A percentile compares a stretch with the other conserved stretches of the same genome.
phyloP scores from a whole-genome alignment of 352 stramenopile genomes.

The Thalassiosira ordinaria region DNA sequence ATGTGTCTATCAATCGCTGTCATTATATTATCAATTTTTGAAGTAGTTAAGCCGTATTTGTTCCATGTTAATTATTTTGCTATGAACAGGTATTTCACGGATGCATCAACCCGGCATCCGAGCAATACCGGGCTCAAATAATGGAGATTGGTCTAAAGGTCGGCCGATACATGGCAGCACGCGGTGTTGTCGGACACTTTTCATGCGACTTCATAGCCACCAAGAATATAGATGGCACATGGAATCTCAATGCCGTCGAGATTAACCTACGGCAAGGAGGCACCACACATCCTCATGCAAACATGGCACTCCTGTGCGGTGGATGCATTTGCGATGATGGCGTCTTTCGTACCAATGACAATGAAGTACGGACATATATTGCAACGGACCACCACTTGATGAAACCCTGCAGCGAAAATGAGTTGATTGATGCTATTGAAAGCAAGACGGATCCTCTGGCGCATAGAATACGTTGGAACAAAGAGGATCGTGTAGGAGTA shows the following conservation, averaged over 20 bases:
- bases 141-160: slow-evolving; percentile 36
- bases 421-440: slow-evolving; percentile 34
- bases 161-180: slow-evolving; percentile 27
- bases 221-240: slow-evolving; percentile 12
- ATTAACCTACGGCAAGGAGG: slow-evolving; percentile 48
- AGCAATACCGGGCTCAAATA: slow-evolving; percentile 26
- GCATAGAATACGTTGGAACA: slow-evolving; percentile 42
- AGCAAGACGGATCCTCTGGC: slow-evolving; percentile 18
- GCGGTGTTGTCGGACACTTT: slow-evolving; percentile 45
- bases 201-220: slow-evolving; percentile 45
- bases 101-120: slow-evolving; percentile 36
- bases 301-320: slow-evolving; percentile 41
- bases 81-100: slow-evolving; percentile 37
- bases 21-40: no score
- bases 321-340: slow-evolving; percentile 39
- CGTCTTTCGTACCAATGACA: slow-evolving; percentile 46
- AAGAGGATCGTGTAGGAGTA: slow-evolving; percentile 27
- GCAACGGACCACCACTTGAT: slow-evolving; percentile 35
- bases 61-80: no score
- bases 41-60: no score
- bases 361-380: slow-evolving; percentile 34
- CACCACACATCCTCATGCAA: slow-evolving; percentile 39
- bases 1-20: no score
- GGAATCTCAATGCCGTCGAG: slow-evolving; percentile 40
- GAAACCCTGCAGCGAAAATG: slow-evolving; percentile 23